Percentiles rank a stretch among this genome's conserved stretches.
Evolutionary conservation across 2,329 filamentous ascomycete species (phyloP).

Genomic region (Nemania serpens): DNA sequence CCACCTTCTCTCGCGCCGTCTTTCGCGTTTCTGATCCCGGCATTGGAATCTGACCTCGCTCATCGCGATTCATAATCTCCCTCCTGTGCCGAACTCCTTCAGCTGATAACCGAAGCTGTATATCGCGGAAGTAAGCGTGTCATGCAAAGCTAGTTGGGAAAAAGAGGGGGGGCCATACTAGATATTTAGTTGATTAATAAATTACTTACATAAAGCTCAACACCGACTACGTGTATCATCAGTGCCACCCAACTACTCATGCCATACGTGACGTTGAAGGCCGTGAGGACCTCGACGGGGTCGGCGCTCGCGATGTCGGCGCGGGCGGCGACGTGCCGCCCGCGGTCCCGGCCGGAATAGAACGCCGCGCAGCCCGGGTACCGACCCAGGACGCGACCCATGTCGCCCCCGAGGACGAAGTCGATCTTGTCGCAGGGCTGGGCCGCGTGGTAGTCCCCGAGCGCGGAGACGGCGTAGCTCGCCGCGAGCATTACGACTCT

Average conservation of each 20-base stretch:
- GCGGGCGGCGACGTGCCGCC: neutral
- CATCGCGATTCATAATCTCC: too few relatives aligned
- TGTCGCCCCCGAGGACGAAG: neutral
- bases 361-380: conserved; percentile 12
- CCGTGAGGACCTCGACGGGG: too few relatives aligned
- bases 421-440: conserved; percentile 13
- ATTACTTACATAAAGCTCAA: conserved; percentile 11
- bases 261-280: conserved; percentile 4
- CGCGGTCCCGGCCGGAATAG: neutral
- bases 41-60: too few relatives aligned
- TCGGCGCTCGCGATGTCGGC: too few relatives aligned
- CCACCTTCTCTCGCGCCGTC: too few relatives aligned
- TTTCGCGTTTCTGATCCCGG: too few relatives aligned
- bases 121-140: too few relatives aligned
- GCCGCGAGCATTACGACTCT: neutral
- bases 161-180: too few relatives aligned
- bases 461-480: neutral
- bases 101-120: too few relatives aligned
- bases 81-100: too few relatives aligned
- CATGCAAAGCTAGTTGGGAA: too few relatives aligned
- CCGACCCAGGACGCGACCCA: neutral
- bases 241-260: conserved; percentile 7
- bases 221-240: neutral
- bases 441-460: conserved; percentile 1
- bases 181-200: too few relatives aligned